Percentiles rank a stretch among this genome's conserved stretches.
phyloP scores from a whole-genome alignment of 2,329 filamentous ascomycete species.

The Gyromitra esculenta region DNA sequence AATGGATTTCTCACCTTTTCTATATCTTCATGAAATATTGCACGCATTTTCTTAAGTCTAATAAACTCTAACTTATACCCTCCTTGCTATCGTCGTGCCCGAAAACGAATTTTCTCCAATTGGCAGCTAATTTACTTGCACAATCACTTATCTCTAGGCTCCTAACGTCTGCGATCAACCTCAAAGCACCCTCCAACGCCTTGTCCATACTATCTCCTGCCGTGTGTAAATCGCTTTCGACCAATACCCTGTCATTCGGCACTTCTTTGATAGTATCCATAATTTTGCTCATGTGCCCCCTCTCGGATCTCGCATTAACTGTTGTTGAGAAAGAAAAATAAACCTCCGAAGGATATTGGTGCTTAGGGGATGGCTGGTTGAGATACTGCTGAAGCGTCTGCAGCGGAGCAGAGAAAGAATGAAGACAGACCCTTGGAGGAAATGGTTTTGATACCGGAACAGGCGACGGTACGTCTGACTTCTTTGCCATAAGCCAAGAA shows the following conservation, averaged over 20 bases:
- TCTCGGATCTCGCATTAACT: slow-evolving; percentile 73
- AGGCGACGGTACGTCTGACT: slow-evolving; percentile 25
- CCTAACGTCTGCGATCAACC: slow-evolving; percentile 79
- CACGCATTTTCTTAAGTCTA: background rate
- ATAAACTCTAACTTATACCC: slow-evolving; percentile 11
- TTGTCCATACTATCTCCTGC: slow-evolving; percentile 84
- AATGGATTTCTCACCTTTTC: slow-evolving; percentile 3
- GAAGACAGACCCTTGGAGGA: slow-evolving; percentile 88
- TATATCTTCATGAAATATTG: background rate
- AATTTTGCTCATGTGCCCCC: slow-evolving; percentile 63
- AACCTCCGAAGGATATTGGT: slow-evolving; percentile 77
- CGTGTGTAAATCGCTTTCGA: slow-evolving; percentile 89
- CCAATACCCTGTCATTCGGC: slow-evolving; percentile 79
- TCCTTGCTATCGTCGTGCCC: slow-evolving; percentile 61
- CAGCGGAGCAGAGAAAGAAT: slow-evolving; percentile 85
- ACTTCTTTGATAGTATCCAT: slow-evolving; percentile 75
- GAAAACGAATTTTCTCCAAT: slow-evolving; percentile 81
- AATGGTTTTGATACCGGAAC: slow-evolving; percentile 66
- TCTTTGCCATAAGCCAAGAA: slow-evolving; percentile 52
- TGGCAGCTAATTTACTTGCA: slow-evolving; percentile 72
- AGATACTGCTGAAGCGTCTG: slow-evolving; percentile 82
- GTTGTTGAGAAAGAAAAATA: slow-evolving; percentile 89
- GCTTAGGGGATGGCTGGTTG: slow-evolving; percentile 72
- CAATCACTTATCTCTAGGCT: slow-evolving; percentile 80
- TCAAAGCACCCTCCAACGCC: slow-evolving; percentile 76